phyloP scores from a whole-genome alignment of 2,329 filamentous ascomycete species.

The Fusarium denticulatum region DNA sequence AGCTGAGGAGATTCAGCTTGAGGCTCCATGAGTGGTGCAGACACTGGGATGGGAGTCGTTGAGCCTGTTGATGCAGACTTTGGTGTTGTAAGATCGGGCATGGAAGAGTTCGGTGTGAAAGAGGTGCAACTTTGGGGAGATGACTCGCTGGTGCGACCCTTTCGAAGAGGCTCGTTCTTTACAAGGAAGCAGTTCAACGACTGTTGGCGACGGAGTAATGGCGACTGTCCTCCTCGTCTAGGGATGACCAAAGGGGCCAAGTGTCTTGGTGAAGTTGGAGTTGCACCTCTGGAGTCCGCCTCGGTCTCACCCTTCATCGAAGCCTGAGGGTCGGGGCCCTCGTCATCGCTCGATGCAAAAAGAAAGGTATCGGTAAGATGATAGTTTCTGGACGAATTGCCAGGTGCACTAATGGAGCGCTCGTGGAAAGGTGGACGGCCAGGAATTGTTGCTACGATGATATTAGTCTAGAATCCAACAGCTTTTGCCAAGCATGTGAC shows the following conservation, averaged over 20 bases:
- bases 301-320: slow-evolving; percentile 38
- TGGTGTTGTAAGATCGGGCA: slow-evolving; percentile 53
- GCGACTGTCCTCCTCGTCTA: slow-evolving; percentile 27
- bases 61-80: slow-evolving; percentile 54
- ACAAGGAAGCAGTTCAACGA: slow-evolving; percentile 59
- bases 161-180: slow-evolving; percentile 56
- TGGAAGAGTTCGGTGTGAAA: slow-evolving; percentile 49
- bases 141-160: slow-evolving; percentile 58
- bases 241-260: slow-evolving; percentile 69
- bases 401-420: slow-evolving; percentile 71
- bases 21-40: slow-evolving; percentile 57
- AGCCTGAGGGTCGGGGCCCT: slow-evolving; percentile 36
- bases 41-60: slow-evolving; percentile 59
- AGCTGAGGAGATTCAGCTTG: slow-evolving; percentile 55
- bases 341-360: slow-evolving; percentile 37
- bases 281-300: not conserved
- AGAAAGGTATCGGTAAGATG: slow-evolving; percentile 40
- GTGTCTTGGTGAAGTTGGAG: slow-evolving; percentile 61
- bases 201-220: slow-evolving; percentile 46
- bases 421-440: slow-evolving; percentile 72
- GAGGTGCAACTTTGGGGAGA: slow-evolving; percentile 55
- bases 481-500: slow-evolving; percentile 37
- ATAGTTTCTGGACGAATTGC: slow-evolving; percentile 59
- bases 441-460: slow-evolving; percentile 69
- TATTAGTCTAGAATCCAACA: slow-evolving; percentile 25